Evolutionary conservation across 768 basidiomycete genomes (phyloP).

Genomic region (Termitomyces sp.): DNA sequence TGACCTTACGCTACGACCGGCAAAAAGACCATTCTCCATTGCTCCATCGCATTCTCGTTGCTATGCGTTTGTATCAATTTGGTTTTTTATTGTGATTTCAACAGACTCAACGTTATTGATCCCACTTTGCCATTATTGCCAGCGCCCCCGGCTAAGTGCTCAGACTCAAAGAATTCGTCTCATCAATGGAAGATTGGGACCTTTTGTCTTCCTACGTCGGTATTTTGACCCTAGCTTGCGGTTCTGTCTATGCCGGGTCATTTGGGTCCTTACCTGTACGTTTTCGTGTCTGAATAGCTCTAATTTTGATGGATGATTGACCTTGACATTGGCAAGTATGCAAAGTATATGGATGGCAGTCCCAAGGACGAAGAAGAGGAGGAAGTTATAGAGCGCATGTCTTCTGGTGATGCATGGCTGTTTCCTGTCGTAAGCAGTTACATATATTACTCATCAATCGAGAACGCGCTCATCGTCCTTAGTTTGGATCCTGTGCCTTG

Average conservation of each 20-base stretch:
- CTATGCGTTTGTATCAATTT: background rate
- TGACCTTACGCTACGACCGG: too few species aligned
- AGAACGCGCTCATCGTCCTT: conserved; percentile 1
- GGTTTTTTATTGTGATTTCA: background rate
- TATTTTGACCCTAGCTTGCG: conserved; percentile 55
- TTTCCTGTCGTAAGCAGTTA: conserved; percentile 61
- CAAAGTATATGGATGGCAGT: conserved; percentile 16
- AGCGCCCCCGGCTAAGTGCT: too few species aligned
- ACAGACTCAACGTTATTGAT: background rate
- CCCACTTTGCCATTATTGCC: too few species aligned
- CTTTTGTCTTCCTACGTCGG: conserved; percentile 66
- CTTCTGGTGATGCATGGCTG: conserved; percentile 66
- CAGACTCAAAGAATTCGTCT: background rate
- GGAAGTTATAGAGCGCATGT: conserved; percentile 52
- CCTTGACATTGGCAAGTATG: conserved; percentile 31
- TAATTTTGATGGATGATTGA: background rate
- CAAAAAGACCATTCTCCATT: too few species aligned
- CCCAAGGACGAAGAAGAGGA: conserved; percentile 47
- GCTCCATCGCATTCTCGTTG: too few species aligned
- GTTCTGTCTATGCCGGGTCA: conserved; percentile 68
- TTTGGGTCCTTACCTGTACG: conserved; percentile 63
- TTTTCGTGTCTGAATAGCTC: conserved; percentile 10
- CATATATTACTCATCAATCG: background rate
- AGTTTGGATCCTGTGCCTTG: conserved; percentile 70
- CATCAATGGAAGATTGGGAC: conserved; percentile 41